phyloP scores from a whole-genome alignment of 345 rosid genomes.

The Mercurialis annua region DNA sequence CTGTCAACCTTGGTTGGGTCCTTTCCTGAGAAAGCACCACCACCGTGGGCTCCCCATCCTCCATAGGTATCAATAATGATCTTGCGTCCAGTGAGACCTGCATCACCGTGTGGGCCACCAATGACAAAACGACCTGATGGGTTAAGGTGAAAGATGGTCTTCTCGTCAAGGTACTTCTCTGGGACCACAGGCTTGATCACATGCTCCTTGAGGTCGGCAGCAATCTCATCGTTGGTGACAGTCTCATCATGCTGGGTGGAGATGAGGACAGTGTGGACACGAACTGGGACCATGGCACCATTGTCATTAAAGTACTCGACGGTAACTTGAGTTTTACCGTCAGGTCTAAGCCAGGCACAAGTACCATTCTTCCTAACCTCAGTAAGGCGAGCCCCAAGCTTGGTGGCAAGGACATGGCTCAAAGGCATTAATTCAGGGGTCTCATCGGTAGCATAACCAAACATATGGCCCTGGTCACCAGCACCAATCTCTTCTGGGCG shows the following conservation, averaged over 20 bases:
- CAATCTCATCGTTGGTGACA: slow-evolving; percentile 35
- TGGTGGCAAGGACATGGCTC: slow-evolving; percentile 40
- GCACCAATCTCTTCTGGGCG: slow-evolving; percentile 39
- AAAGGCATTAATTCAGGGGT: slow-evolving; percentile 35
- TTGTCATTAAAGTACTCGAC: slow-evolving; percentile 34
- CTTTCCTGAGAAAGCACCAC: slow-evolving; percentile 40
- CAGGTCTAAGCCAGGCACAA: slow-evolving; percentile 37
- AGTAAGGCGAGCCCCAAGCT: slow-evolving; percentile 35
- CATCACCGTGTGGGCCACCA: slow-evolving; percentile 40
- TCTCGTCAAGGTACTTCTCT: slow-evolving; percentile 40
- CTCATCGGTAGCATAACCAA: slow-evolving; percentile 38
- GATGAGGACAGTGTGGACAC: slow-evolving; percentile 40
- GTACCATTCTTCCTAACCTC: slow-evolving; percentile 38
- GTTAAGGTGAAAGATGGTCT: slow-evolving; percentile 42
- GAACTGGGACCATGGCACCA: slow-evolving; percentile 38
- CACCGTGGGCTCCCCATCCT: slow-evolving; percentile 42
- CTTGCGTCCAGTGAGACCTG: slow-evolving; percentile 38
- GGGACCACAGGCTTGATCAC: slow-evolving; percentile 37
- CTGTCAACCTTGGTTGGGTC: slow-evolving; percentile 42
- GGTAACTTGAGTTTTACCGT: slow-evolving; percentile 37
- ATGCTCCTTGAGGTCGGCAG: slow-evolving; percentile 39
- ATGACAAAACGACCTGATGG: slow-evolving; percentile 38
- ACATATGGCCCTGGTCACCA: slow-evolving; percentile 41
- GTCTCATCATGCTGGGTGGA: slow-evolving; percentile 41
- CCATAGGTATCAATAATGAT: slow-evolving; percentile 39